phyloP scores from a whole-genome alignment of 2,329 filamentous ascomycete genomes.

The Chaetomium sp. region DNA sequence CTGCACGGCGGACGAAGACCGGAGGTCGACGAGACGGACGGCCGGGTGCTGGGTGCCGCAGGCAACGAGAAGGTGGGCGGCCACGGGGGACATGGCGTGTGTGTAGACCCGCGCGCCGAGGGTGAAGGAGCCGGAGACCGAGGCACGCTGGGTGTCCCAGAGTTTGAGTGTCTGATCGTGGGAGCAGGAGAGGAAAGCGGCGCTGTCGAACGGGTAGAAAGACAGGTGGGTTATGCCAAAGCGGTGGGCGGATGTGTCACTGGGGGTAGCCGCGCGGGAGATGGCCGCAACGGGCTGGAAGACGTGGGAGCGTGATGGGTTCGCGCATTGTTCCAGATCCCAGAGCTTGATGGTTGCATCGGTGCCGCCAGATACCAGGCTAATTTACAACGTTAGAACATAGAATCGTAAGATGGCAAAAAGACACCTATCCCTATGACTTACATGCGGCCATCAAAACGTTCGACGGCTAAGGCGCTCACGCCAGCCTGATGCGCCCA shows the following conservation, averaged over 20 bases:
- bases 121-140: constrained; percentile 59
- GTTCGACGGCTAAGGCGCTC: constrained; percentile 72
- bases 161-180: constrained; percentile 73
- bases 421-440: constrained; percentile 16
- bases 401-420: neutral
- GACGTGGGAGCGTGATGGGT: constrained; percentile 38
- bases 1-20: constrained; percentile 70
- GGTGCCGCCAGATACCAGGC: constrained; percentile 76
- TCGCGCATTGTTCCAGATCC: constrained; percentile 64
- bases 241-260: constrained; percentile 36
- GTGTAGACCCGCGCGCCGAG: constrained; percentile 65
- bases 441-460: constrained; percentile 71
- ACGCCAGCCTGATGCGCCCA: constrained; percentile 74
- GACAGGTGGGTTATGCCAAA: constrained; percentile 69
- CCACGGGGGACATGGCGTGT: constrained; percentile 69
- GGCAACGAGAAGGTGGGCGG: constrained; percentile 71
- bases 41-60: constrained; percentile 82
- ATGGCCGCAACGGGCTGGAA: constrained; percentile 51
- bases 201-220: constrained; percentile 73
- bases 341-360: constrained; percentile 81
- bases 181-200: constrained; percentile 68
- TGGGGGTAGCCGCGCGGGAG: constrained; percentile 32
- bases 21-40: constrained; percentile 78
- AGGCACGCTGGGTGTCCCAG: constrained; percentile 60
- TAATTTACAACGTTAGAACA: constrained; percentile 27